These are phyloP conservation scores for Gaultheria prostrata DNA, from an alignment of 148 eudicot species.

Conservation along the genomic window DNA sequence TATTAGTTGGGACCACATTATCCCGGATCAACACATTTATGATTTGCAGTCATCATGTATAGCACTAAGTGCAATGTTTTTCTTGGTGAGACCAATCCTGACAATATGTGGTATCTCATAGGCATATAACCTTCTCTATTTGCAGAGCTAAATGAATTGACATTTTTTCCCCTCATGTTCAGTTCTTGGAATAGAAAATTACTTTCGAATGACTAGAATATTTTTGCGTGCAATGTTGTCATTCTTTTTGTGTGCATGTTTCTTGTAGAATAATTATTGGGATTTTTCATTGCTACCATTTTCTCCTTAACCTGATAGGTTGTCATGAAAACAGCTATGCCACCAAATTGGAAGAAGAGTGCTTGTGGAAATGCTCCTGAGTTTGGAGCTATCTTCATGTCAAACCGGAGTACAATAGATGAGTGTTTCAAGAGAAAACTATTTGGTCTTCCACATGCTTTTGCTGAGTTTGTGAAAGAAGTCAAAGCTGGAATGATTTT, in stretches of 20 bases:
- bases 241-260: background rate
- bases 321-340: background rate
- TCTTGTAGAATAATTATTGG: background rate
- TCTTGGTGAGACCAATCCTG: background rate
- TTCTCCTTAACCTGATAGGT: background rate
- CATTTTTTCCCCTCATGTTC: background rate
- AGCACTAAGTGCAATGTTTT: background rate
- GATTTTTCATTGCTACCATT: background rate
- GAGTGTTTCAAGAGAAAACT: slow-evolving; percentile 32
- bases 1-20: background rate
- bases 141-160: background rate
- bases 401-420: slow-evolving; percentile 19
- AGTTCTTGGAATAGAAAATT: background rate
- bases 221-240: background rate
- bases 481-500: slow-evolving; percentile 32
- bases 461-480: slow-evolving; percentile 22
- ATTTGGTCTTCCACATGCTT: slow-evolving; percentile 27
- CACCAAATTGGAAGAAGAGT: background rate
- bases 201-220: background rate
- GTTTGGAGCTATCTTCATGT: slow-evolving; percentile 37
- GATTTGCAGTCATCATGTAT: background rate
- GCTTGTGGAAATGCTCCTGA: slow-evolving; percentile 7
- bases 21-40: background rate
- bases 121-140: background rate
- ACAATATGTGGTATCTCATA: background rate